A percentile compares a stretch with the other conserved stretches of the same genome.
These are phyloP conservation scores for Populus simonii DNA, from an alignment of 345 rosid species.

Conservation along the genomic window DNA sequence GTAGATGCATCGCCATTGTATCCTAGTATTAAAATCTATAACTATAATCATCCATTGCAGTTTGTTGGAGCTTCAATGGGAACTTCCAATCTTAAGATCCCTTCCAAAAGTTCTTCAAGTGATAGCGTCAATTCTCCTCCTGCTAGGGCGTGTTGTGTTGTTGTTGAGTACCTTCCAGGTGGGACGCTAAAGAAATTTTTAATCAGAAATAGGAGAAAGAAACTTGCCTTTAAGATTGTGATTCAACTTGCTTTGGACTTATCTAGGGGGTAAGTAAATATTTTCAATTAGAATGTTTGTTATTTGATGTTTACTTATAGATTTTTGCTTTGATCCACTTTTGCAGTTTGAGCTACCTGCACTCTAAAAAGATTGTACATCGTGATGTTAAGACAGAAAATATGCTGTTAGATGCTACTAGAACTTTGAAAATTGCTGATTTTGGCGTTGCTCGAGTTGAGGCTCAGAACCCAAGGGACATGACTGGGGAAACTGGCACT, in stretches of 20 bases:
- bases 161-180: conserved; percentile 35
- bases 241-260: conserved; percentile 39
- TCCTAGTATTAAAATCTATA: not conserved
- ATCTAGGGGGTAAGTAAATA: conserved; percentile 32
- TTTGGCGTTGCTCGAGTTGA: conserved; percentile 40
- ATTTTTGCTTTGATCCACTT: not conserved
- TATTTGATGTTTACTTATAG: not conserved
- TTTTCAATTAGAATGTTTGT: not conserved
- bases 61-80: conserved; percentile 41
- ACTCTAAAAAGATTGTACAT: conserved; percentile 34
- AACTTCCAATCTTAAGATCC: conserved; percentile 33
- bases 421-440: conserved; percentile 35
- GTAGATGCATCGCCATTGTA: not conserved
- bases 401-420: conserved; percentile 26
- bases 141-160: conserved; percentile 34
- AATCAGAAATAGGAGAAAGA: conserved; percentile 38
- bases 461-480: conserved; percentile 36
- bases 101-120: conserved; percentile 11
- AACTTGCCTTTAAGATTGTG: conserved; percentile 35
- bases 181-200: conserved; percentile 35
- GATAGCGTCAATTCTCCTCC: conserved; percentile 17
- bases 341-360: conserved; percentile 36
- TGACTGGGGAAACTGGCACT: conserved; percentile 41
- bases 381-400: conserved; percentile 37
- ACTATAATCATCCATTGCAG: conserved; percentile 14